phyloP scores from a whole-genome alignment of 2,329 filamentous ascomycete species.

The Canariomyces notabilis region DNA sequence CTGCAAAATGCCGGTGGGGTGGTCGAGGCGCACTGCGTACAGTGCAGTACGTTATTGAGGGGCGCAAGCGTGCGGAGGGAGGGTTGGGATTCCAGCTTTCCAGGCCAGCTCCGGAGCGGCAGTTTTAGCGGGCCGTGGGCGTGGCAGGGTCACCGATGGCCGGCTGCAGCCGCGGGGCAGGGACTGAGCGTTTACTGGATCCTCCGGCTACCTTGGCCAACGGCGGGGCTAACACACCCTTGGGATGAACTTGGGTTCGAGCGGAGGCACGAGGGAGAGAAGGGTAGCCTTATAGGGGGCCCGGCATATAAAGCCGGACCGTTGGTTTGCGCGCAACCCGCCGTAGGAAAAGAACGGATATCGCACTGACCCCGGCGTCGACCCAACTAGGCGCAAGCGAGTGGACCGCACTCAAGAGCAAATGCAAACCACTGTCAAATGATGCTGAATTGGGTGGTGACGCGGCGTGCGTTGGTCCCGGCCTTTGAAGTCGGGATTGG shows the following conservation, averaged over 20 bases:
- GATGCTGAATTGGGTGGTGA: conserved; percentile 1
- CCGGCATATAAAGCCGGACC: background rate
- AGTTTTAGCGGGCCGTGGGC: conserved; percentile 20
- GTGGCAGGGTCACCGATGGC: conserved; percentile 9
- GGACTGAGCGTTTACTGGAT: conserved; percentile 7
- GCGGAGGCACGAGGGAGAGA: too few relatives aligned
- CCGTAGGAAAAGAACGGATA: background rate
- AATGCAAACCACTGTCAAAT: conserved; percentile 14
- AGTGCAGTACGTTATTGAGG: too few relatives aligned
- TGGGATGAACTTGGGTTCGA: background rate
- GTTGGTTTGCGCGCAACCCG: background rate
- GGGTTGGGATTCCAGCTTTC: conserved; percentile 12
- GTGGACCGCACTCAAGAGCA: conserved; percentile 8
- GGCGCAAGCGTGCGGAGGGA: conserved; percentile 16
- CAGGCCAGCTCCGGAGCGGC: conserved; percentile 16
- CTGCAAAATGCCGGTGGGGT: conserved; percentile 15
- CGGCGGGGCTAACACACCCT: background rate
- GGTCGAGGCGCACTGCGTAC: too few relatives aligned
- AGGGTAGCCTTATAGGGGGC: too few relatives aligned
- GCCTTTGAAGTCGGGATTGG: conserved; percentile 2
- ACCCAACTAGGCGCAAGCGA: conserved; percentile 8
- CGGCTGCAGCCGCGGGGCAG: conserved; percentile 8
- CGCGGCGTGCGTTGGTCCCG: background rate
- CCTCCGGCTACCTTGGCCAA: background rate
- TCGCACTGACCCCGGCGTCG: background rate